Conservation (phyloP, 2,329 filamentous ascomycete species). For the Rhytidhysteron rufulum region DNA sequence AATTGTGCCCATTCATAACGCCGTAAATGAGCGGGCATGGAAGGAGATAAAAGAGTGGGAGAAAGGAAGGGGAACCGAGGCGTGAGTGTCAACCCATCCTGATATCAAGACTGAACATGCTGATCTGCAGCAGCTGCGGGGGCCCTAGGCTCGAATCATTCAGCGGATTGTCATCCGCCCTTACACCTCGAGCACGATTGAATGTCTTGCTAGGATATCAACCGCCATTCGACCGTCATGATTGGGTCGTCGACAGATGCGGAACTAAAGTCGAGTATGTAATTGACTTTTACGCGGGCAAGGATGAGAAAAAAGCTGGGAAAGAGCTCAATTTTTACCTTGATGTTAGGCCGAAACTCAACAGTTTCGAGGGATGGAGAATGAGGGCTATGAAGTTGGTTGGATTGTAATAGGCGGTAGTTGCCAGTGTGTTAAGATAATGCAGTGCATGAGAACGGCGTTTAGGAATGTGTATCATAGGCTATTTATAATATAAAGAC, state of each 20-base stretch:
- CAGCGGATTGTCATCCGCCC: constrained; percentile 57
- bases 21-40: constrained; percentile 97
- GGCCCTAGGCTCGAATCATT: constrained; percentile 84
- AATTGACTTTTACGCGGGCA: constrained; percentile 94
- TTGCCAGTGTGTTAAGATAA: not conserved
- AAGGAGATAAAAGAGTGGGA: constrained; percentile 90
- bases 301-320: constrained; percentile 39
- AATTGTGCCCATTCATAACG: constrained; percentile 96
- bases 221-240: constrained; percentile 89
- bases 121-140: constrained; percentile 51
- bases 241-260: constrained; percentile 95
- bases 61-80: constrained; percentile 55
- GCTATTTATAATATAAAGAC: too few species aligned
- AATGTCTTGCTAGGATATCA: constrained; percentile 86
- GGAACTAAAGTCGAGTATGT: constrained; percentile 85
- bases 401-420: constrained; percentile 35
- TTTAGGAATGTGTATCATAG: too few species aligned
- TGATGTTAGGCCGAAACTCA: constrained; percentile 63
- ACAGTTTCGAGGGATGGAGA: constrained; percentile 58
- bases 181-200: constrained; percentile 79
- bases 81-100: constrained; percentile 40
- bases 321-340: constrained; percentile 60
- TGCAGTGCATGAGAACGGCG: not conserved
- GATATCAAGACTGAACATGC: constrained; percentile 1
- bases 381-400: constrained; percentile 50